A percentile compares a stretch with the other conserved stretches of the same genome.
Evolutionary conservation across 2,329 filamentous ascomycete genomes (phyloP).

Genomic region (Paraphaeosphaeria sporulosa): DNA sequence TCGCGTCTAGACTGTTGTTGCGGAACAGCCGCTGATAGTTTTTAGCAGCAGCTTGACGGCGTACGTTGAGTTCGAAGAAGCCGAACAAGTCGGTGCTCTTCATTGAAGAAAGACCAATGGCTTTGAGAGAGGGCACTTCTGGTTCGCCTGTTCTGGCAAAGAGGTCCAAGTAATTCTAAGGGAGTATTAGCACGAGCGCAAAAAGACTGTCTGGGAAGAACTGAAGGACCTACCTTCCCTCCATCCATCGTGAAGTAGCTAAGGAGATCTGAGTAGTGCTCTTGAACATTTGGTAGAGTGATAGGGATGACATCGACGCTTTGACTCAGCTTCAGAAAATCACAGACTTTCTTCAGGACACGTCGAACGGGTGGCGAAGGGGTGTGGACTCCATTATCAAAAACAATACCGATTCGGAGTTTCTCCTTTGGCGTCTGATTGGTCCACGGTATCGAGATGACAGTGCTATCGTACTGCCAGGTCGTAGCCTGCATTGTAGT

Average conservation of each 20-base stretch:
- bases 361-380: constrained; percentile 19
- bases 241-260: constrained; percentile 14
- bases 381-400: constrained; percentile 17
- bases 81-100: constrained; percentile 5
- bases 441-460: constrained; percentile 18
- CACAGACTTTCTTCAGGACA: constrained; percentile 16
- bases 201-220: too few species aligned
- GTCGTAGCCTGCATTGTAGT: constrained; percentile 48
- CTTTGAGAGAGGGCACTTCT: constrained; percentile 13
- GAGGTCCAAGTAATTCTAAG: constrained; percentile 8
- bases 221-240: constrained; percentile 12
- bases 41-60: constrained; percentile 12
- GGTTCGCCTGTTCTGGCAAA: constrained; percentile 15
- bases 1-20: constrained; percentile 25
- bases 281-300: constrained; percentile 15
- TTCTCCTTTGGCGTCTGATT: constrained; percentile 5
- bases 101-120: constrained; percentile 6
- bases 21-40: constrained; percentile 29
- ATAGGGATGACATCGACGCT: constrained; percentile 14
- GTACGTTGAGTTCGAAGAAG: constrained; percentile 18
- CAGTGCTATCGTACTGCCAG: constrained; percentile 39
- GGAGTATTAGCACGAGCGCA: background rate
- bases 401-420: constrained; percentile 17
- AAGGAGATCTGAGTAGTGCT: constrained; percentile 11
- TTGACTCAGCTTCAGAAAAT: constrained; percentile 9